These are phyloP conservation scores for Amanita subjunquillea DNA, from an alignment of 768 basidiomycete species.

Conservation along the genomic window DNA sequence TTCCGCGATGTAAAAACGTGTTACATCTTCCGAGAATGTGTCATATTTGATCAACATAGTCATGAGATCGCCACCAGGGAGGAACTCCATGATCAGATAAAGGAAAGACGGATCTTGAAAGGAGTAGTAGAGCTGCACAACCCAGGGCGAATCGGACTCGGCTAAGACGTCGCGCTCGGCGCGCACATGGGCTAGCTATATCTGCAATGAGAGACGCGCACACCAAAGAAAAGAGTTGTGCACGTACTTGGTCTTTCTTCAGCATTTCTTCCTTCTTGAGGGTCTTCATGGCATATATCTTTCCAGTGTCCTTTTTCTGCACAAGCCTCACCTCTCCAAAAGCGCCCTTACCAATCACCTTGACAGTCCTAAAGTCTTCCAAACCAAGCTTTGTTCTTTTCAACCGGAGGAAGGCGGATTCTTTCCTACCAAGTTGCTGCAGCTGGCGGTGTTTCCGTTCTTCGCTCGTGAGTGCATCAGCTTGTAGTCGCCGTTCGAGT, in stretches of 20 bases:
- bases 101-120: constrained; percentile 91
- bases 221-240: not conserved
- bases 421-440: constrained; percentile 75
- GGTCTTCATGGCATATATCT: constrained; percentile 99
- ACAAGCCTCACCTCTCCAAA: constrained; percentile 97
- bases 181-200: constrained; percentile 90
- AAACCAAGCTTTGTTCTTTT: constrained; percentile 84
- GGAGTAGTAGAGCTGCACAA: constrained; percentile 95
- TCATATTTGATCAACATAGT: constrained; percentile 99
- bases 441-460: constrained; percentile 83
- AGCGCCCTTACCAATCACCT: constrained; percentile 98
- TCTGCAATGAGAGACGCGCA: not conserved
- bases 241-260: constrained; percentile 87
- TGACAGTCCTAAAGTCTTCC: constrained; percentile 91
- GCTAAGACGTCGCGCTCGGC: constrained; percentile 96
- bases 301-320: constrained; percentile 93
- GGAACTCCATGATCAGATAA: constrained; percentile 98
- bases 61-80: constrained; percentile 98
- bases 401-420: constrained; percentile 81
- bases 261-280: constrained; percentile 97
- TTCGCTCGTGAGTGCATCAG: constrained; percentile 61
- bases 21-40: constrained; percentile 96
- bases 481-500: constrained; percentile 69
- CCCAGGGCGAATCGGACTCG: constrained; percentile 92
- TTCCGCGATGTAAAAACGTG: constrained; percentile 98